Evolutionary conservation across 2,329 filamentous ascomycete genomes (phyloP).

Genomic region (Arthroderma sp.): DNA sequence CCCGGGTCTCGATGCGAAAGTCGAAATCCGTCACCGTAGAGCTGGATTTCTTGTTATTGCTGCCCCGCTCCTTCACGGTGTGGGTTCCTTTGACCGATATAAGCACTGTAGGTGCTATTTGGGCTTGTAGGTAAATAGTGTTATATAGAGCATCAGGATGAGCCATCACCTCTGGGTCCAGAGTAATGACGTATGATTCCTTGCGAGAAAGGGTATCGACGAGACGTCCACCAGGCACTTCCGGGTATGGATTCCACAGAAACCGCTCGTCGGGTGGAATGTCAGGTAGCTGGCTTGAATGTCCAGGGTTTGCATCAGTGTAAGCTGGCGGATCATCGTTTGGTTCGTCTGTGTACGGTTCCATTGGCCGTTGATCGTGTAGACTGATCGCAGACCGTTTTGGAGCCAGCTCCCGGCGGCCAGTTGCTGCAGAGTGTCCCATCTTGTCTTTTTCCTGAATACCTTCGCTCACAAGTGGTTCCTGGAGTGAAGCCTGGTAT

Average conservation of each 20-base stretch:
- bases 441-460: neutral
- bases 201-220: neutral
- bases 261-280: neutral
- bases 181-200: conserved; percentile 16
- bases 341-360: neutral
- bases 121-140: conserved; percentile 21
- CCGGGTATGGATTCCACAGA: neutral
- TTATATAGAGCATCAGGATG: conserved; percentile 17
- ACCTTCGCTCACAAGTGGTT: too few species aligned
- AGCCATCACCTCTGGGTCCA: conserved; percentile 23
- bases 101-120: conserved; percentile 29
- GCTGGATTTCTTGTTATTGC: conserved; percentile 15
- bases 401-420: neutral
- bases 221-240: neutral
- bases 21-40: conserved; percentile 23
- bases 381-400: conserved; percentile 3
- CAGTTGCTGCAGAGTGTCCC: neutral
- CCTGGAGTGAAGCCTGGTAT: too few species aligned
- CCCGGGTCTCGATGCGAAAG: conserved; percentile 18
- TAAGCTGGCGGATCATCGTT: neutral
- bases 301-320: neutral
- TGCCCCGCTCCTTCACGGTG: conserved; percentile 25
- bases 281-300: neutral
- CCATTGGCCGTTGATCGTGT: neutral
- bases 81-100: conserved; percentile 46